phyloP scores from a whole-genome alignment of 352 stramenopile genomes.

The Albugo candida region DNA sequence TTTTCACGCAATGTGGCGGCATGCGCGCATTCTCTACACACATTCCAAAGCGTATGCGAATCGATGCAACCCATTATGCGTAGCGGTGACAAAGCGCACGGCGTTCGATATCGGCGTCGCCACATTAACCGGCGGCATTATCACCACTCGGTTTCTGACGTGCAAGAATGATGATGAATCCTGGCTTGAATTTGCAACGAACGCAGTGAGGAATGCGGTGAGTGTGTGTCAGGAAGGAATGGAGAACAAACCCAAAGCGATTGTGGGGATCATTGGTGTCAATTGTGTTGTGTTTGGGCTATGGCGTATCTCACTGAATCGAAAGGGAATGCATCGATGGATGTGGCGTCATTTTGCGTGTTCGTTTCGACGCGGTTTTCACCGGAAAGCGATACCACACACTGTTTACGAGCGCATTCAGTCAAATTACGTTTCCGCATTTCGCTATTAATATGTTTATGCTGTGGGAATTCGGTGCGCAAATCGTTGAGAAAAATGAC shows the following conservation, averaged over 20 bases:
- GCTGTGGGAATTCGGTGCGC: slow-evolving; percentile 66
- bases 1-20: too few species aligned
- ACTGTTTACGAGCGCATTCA: slow-evolving; percentile 60
- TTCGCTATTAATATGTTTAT: slow-evolving; percentile 81
- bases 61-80: too few species aligned
- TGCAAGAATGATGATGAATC: too few species aligned
- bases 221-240: too few species aligned
- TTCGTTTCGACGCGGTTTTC: slow-evolving; percentile 53
- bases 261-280: slow-evolving; percentile 34
- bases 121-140: too few species aligned
- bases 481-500: slow-evolving; percentile 44
- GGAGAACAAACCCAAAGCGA: slow-evolving; percentile 23
- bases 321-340: slow-evolving; percentile 26
- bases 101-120: too few species aligned
- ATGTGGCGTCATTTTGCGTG: slow-evolving; percentile 75
- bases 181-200: too few species aligned
- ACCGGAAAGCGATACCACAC: slow-evolving; percentile 47
- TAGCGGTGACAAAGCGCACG: too few species aligned
- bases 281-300: slow-evolving; percentile 56
- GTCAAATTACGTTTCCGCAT: slow-evolving; percentile 62
- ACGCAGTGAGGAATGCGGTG: too few species aligned
- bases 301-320: slow-evolving; percentile 39
- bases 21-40: too few species aligned
- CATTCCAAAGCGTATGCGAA: too few species aligned
- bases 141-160: too few species aligned